Evolutionary conservation across 345 rosid species (phyloP), one percentile per base, ranked within the genome.

Genomic region (Murraya paniculata): DNA sequence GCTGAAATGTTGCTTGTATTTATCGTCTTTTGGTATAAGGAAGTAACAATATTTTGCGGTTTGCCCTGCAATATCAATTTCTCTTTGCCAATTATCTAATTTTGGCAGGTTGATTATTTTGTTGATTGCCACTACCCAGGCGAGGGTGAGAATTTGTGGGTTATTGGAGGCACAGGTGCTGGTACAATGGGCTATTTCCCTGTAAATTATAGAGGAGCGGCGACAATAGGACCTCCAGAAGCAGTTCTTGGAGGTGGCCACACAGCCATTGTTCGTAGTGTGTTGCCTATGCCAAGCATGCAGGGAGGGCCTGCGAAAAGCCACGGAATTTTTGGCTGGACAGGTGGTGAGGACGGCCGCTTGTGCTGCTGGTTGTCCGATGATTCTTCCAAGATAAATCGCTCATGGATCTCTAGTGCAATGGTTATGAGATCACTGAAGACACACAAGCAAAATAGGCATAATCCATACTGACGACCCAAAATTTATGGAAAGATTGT

Each of bases 341-440:
- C 89, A 0, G 98, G 98, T 1, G 97, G 97, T 28, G 99, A 96
- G 84, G 99, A 96, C 79, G 98, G 99, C 41, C 90, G 95, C 1
- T 56, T 96, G 74, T 94, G 97, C 79, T 92, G 98, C 85, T 96
- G 99, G 99, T 80, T 80, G 39, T 87, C 93, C 0, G 91, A 94
- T 68, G 86, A 85, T 35, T 82, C 94, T 59, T 48, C 83, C 0
- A 90, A 80, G 68, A 62, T 61, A n/a, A 84, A 82, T 35, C 84
- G 85, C 58, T 89, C 98, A 59, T 94, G 99, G 99, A 87, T 88
- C 55, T 89, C 99, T 48, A 88, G 86, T 28, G 71, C 88, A 9
- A 80, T 93, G 79, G 94, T 83, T 30, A 64, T 79, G 59, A 90
- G 81, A 82, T 79, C 93, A 4, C 78, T 86, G 0, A 82, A 62